These are phyloP conservation scores for Lipomyces chichibuensis DNA, from an alignment of 805 yeast species.

Conservation along the genomic window DNA sequence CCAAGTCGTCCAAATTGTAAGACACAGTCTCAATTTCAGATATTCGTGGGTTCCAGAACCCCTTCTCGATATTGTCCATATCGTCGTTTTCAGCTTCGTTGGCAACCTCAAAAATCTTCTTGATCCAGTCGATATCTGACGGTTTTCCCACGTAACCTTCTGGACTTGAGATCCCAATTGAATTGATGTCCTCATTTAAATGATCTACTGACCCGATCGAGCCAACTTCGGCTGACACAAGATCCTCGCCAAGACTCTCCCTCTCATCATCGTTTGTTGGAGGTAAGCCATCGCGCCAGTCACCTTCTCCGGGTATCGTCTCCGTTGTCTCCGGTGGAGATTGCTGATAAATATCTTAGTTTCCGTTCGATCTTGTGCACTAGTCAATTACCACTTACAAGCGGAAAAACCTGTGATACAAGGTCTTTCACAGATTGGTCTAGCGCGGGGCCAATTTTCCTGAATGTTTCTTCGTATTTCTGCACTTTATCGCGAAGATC, in stretches of 20 bases:
- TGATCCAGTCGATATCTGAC: conserved; percentile 27
- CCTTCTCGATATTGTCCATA: conserved; percentile 7
- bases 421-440: conserved; percentile 4
- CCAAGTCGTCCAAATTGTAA: conserved; percentile 28
- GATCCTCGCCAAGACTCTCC: conserved; percentile 22
- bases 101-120: conserved; percentile 18
- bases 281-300: background rate
- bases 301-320: background rate
- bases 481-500: conserved; percentile 21
- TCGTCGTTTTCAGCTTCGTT: conserved; percentile 17
- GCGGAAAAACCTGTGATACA: conserved; percentile 1
- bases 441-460: conserved; percentile 2
- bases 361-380: background rate
- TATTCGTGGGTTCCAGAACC: conserved; percentile 9
- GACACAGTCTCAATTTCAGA: conserved; percentile 14
- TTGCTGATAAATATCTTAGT: background rate
- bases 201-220: conserved; percentile 30
- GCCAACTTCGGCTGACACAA: conserved; percentile 31
- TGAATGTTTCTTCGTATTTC: conserved; percentile 12
- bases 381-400: conserved; percentile 7
- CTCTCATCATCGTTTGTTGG: conserved; percentile 1
- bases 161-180: conserved; percentile 22
- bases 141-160: conserved; percentile 29
- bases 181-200: conserved; percentile 30
- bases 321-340: background rate